phyloP scores from a whole-genome alignment of 257 asterid species.

The Solanum acaule region DNA sequence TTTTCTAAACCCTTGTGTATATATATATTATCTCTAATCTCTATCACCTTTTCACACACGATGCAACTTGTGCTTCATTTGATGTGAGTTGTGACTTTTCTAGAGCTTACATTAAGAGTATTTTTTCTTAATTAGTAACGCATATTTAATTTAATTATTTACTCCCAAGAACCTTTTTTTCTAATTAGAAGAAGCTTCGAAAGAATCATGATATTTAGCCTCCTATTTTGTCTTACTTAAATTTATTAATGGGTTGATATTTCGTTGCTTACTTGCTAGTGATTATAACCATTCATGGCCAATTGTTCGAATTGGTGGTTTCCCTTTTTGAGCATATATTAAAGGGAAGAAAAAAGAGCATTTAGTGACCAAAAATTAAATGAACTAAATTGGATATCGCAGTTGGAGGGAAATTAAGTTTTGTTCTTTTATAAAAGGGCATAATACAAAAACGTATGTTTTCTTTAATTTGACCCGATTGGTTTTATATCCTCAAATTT shows the following conservation, averaged over 20 bases:
- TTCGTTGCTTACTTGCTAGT: neutral
- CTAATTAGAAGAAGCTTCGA: neutral
- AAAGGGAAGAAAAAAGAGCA: neutral
- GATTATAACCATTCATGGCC: neutral
- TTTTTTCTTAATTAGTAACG: neutral
- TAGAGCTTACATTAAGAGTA: neutral
- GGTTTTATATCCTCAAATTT: too few relatives aligned
- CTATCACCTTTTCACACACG: neutral
- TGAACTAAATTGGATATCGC: slow-evolving; percentile 11
- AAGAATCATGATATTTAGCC: slow-evolving; percentile 15
- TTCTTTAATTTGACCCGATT: too few relatives aligned
- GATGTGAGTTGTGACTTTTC: neutral
- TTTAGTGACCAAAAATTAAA: neutral
- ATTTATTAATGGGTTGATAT: slow-evolving; percentile 1
- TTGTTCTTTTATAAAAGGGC: neutral
- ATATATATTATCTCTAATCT: neutral
- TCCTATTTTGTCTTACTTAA: slow-evolving; percentile 1
- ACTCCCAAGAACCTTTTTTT: neutral
- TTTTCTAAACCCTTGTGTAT: neutral
- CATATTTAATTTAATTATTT: neutral
- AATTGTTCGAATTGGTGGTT: slow-evolving; percentile 2
- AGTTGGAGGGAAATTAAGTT: neutral
- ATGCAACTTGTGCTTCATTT: neutral
- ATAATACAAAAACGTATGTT: too few relatives aligned
- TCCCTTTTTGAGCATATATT: slow-evolving; percentile 6